Conservation (phyloP, 2,329 filamentous ascomycete species). For the Alternaria sp. region DNA sequence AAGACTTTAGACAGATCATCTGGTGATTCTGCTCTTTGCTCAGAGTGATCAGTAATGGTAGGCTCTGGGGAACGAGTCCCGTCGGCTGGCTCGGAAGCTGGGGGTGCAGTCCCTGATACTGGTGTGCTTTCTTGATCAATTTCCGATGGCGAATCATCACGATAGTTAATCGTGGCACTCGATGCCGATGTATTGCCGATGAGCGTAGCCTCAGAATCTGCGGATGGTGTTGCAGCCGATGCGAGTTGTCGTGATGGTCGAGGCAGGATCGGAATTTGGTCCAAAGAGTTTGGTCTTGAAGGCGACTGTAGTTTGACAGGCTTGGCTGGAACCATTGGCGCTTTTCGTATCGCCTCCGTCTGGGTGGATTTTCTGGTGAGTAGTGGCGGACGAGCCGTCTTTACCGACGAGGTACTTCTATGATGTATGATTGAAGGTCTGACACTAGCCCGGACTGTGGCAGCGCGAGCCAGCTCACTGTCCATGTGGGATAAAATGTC, state of each 20-base stretch:
- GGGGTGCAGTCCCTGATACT: conserved; percentile 7
- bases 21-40: conserved; percentile 19
- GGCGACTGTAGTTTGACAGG: conserved; percentile 22
- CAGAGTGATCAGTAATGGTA: conserved; percentile 6
- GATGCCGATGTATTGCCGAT: conserved; percentile 32
- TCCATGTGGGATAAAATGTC: conserved; percentile 46
- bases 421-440: conserved; percentile 20
- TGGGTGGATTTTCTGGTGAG: conserved; percentile 31
- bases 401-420: conserved; percentile 34
- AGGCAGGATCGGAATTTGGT: conserved; percentile 24
- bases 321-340: conserved; percentile 20
- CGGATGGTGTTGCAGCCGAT: conserved; percentile 23
- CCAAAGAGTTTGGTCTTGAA: conserved; percentile 28
- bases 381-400: conserved; percentile 27
- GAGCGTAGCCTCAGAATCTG: conserved; percentile 41
- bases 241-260: conserved; percentile 14
- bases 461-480: conserved; percentile 32
- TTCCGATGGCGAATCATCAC: conserved; percentile 10
- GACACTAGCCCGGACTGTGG: conserved; percentile 28
- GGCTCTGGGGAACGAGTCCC: conserved; percentile 10
- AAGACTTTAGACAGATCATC: conserved; percentile 12
- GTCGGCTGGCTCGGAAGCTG: conserved; percentile 20
- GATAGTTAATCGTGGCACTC: conserved; percentile 14
- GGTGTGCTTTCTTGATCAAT: conserved; percentile 8
- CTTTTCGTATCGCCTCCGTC: conserved; percentile 23